Evolutionary conservation across 2,329 filamentous ascomycete genomes (phyloP).

Genomic region (Trichoderma koningii): DNA sequence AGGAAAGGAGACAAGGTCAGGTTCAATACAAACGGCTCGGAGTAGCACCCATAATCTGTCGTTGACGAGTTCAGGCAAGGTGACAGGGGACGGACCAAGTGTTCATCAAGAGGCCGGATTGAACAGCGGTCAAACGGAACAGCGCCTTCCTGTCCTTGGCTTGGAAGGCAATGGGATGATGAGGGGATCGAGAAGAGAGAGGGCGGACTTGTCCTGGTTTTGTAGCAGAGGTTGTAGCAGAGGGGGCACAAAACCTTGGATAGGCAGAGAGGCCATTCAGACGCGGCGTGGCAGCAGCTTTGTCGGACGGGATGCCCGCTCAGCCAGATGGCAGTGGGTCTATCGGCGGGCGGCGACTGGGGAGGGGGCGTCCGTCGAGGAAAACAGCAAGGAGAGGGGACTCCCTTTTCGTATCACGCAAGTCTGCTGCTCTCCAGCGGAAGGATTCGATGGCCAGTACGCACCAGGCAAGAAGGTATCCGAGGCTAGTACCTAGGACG

Average conservation of each 20-base stretch:
- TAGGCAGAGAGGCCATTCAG: slow-evolving; percentile 3
- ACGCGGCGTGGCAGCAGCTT: slow-evolving; percentile 6
- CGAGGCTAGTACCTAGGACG: too few relatives aligned
- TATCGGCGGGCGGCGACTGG: slow-evolving; percentile 22
- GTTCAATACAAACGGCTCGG: not conserved
- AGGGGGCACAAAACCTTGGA: not conserved
- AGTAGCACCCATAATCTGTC: not conserved
- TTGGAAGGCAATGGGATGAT: not conserved
- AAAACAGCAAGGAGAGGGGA: not conserved
- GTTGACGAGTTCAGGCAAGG: not conserved
- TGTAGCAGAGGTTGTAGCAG: slow-evolving; percentile 3
- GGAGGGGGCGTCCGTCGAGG: slow-evolving; percentile 7
- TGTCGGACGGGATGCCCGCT: slow-evolving; percentile 9
- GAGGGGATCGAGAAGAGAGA: not conserved
- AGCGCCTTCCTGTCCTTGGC: not conserved
- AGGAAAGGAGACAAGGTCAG: not conserved
- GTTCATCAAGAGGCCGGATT: not conserved
- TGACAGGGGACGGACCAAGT: not conserved
- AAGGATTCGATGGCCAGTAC: not conserved
- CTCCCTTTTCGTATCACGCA: not conserved
- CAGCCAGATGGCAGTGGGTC: slow-evolving; percentile 22
- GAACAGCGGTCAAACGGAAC: not conserved
- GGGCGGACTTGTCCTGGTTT: slow-evolving; percentile 13
- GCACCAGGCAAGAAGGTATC: too few relatives aligned
- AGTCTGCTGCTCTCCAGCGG: too few relatives aligned